Evolutionary conservation across 176 grass and related monocot species (phyloP).

Genomic region (Rhynchospora breviuscula): DNA sequence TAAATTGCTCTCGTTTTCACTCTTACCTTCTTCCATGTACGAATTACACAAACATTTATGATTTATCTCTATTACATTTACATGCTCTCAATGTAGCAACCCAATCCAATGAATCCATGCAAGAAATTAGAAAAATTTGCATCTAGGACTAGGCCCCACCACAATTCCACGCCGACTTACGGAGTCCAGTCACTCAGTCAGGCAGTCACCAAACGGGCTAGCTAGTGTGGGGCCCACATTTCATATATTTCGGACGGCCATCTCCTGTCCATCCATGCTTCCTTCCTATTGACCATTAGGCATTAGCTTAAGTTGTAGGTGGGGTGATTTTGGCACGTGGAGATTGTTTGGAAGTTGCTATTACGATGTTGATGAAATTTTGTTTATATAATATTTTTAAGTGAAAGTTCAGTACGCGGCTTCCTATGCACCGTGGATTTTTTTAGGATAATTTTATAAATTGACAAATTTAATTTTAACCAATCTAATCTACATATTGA

Average conservation of each 20-base stretch:
- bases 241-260: not conserved
- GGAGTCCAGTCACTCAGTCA: not conserved
- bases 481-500: too few species aligned
- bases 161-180: not conserved
- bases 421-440: too few species aligned
- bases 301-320: not conserved
- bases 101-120: not conserved
- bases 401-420: too few species aligned
- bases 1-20: not conserved
- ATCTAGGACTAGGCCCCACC: not conserved
- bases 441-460: too few species aligned
- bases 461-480: too few species aligned
- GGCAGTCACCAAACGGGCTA: not conserved
- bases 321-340: not conserved
- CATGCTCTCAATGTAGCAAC: not conserved
- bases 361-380: too few species aligned
- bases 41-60: not conserved
- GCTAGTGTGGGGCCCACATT: not conserved
- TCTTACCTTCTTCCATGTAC: not conserved
- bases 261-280: not conserved
- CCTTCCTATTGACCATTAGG: not conserved
- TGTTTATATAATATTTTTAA: too few species aligned
- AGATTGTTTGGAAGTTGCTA: too few species aligned
- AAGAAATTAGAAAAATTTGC: too few species aligned
- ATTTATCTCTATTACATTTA: not conserved